Base-by-base conservation (phyloP, 148 eudicot species). In the Salicornia ramosissima region DNA sequence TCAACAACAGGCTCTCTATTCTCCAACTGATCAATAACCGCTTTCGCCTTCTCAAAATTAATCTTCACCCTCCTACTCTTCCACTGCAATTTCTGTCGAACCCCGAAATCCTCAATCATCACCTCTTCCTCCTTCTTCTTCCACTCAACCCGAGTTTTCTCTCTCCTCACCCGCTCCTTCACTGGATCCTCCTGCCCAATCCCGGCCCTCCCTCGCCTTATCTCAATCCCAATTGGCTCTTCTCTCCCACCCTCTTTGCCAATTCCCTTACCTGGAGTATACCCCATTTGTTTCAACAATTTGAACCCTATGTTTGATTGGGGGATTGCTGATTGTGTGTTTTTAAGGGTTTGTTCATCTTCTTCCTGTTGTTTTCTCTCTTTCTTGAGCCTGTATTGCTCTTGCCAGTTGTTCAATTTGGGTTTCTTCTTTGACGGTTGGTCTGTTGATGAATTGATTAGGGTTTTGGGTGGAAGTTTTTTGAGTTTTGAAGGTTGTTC, bases 301-400 rank as follows among this genome's bases (percentile, higher is more conserved):
- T 89, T 87, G 69, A 89, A 92, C 47, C 97, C 97, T 9, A 92
- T 83, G 49, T 88, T 90, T 25, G 96, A 84, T 70, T 90, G 85
- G 0, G 97, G 97, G 30, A 92, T 90, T 3, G 93, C 86, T 29
- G 88, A 81, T 43, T 83, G 76, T 39, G 86, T 34, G 36, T 85
- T 92, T 11, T 56, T 80, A 63, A 90, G 77, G 77, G 97, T 92
- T 82, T 77, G 70, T 30, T 77, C 68, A 61, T 92, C 97, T 78
- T 92, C 97, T 68, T 82, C 84, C 11, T 78, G 67, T 42, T 84
- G 93, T 25, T 83, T 84, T 8, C 80, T 71, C 74, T 88, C 86
- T 68, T 81, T 82, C 55, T 85, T 80, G 51, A 75, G 65, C 53
- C 74, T 81, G 45, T 76, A 78, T 15, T 84, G 80, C 12, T 85